Conservation (phyloP, 2,329 filamentous ascomycete genomes). For the Biscogniauxia sp. region DNA sequence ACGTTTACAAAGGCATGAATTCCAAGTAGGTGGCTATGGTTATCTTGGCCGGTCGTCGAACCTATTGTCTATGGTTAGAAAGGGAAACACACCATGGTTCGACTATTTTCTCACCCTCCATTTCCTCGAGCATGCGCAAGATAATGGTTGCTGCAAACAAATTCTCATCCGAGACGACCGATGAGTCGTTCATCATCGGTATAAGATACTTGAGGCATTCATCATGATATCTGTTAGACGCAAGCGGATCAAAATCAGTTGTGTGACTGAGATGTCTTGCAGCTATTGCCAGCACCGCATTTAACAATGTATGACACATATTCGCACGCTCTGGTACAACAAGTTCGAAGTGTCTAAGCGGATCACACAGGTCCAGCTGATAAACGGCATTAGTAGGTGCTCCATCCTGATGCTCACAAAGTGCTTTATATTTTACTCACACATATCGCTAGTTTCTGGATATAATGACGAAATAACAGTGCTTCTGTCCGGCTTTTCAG, state of each 20-base stretch:
- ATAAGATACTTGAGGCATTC: constrained; percentile 51
- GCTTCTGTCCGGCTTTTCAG: constrained; percentile 33
- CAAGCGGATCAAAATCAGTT: constrained; percentile 45
- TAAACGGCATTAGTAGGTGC: constrained; percentile 14
- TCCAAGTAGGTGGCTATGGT: constrained; percentile 46
- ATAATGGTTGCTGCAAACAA: constrained; percentile 52
- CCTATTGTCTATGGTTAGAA: constrained; percentile 32
- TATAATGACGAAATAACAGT: constrained; percentile 35
- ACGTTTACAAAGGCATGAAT: constrained; percentile 48
- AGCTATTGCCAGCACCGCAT: constrained; percentile 56
- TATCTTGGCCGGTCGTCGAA: constrained; percentile 41
- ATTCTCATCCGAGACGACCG: constrained; percentile 46
- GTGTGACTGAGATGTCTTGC: constrained; percentile 53
- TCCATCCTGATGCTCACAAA: neutral
- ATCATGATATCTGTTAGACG: constrained; percentile 52
- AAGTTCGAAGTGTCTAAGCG: constrained; percentile 47
- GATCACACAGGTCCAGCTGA: constrained; percentile 34
- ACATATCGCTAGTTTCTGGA: constrained; percentile 35
- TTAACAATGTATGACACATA: constrained; percentile 50
- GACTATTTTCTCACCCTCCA: constrained; percentile 30
- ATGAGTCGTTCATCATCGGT: constrained; percentile 42
- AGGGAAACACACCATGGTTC: neutral
- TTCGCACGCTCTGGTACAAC: constrained; percentile 53
- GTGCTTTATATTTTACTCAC: constrained; percentile 23
- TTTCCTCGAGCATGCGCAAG: constrained; percentile 51